Evolutionary conservation across 2,329 filamentous ascomycete species (phyloP).

Genomic region (Ascochyta pisi): DNA sequence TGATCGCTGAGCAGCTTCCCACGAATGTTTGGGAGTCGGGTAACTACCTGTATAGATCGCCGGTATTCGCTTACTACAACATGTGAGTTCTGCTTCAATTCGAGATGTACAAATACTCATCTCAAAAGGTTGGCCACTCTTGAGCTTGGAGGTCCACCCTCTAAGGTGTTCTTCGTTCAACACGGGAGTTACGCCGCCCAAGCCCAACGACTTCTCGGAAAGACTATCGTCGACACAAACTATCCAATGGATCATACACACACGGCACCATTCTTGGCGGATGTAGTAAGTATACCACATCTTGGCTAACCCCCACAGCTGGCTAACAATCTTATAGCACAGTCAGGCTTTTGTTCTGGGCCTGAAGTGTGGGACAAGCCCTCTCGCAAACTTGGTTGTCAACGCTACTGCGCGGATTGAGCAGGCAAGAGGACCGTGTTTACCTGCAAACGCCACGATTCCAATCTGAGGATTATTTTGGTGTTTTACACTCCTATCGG

Average conservation of each 20-base stretch:
- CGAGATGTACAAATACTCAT: neutral
- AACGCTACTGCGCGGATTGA: conserved; percentile 34
- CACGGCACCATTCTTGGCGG: conserved; percentile 30
- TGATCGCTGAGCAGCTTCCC: conserved; percentile 62
- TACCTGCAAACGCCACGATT: conserved; percentile 27
- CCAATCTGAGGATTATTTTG: conserved; percentile 9
- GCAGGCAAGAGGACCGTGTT: conserved; percentile 20
- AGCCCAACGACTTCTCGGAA: conserved; percentile 26
- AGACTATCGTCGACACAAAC: conserved; percentile 23
- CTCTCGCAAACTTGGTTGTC: conserved; percentile 24
- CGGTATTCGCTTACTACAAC: conserved; percentile 58
- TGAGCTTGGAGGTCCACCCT: conserved; percentile 47
- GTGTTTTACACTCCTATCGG: no score
- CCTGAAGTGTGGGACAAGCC: conserved; percentile 30
- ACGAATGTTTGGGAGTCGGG: conserved; percentile 67
- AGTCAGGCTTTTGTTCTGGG: conserved; percentile 31
- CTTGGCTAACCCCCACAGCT: no score
- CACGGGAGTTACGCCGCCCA: conserved; percentile 64
- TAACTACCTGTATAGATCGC: conserved; percentile 53
- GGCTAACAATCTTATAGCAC: conserved; percentile 14
- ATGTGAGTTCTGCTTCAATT: neutral
- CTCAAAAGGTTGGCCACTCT: conserved; percentile 13
- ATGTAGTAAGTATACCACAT: conserved; percentile 15
- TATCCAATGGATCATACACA: conserved; percentile 38
- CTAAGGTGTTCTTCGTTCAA: conserved; percentile 56